Percentiles rank a stretch among this genome's conserved stretches.
phyloP scores from a whole-genome alignment of 2,329 filamentous ascomycete species.

The Fusarium armeniacum region DNA sequence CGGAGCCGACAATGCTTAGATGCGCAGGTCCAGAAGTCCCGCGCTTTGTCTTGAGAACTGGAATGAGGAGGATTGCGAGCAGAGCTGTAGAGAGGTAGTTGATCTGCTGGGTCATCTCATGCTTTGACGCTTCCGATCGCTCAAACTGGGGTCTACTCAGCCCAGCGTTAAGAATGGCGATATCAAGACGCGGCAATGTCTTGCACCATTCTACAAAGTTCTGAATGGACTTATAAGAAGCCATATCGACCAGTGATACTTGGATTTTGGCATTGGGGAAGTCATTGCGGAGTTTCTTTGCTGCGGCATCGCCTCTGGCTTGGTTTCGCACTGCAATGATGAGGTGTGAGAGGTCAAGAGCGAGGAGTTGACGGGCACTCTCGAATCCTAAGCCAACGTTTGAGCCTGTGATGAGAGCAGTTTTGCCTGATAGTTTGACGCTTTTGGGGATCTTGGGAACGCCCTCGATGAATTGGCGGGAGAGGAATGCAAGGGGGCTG shows the following conservation, averaged over 20 bases:
- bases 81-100: slow-evolving; percentile 57
- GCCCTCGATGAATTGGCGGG: slow-evolving; percentile 45
- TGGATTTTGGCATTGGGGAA: slow-evolving; percentile 58
- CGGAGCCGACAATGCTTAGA: slow-evolving; percentile 53
- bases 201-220: slow-evolving; percentile 57
- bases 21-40: slow-evolving; percentile 34
- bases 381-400: slow-evolving; percentile 66
- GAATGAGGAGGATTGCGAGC: slow-evolving; percentile 53
- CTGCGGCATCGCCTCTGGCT: slow-evolving; percentile 60
- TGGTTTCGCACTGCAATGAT: slow-evolving; percentile 63
- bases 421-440: slow-evolving; percentile 54
- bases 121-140: slow-evolving; percentile 52
- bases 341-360: slow-evolving; percentile 57
- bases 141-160: slow-evolving; percentile 48
- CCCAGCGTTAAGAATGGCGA: slow-evolving; percentile 63
- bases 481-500: slow-evolving; percentile 44
- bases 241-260: slow-evolving; percentile 65
- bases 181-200: slow-evolving; percentile 57
- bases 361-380: slow-evolving; percentile 59
- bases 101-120: slow-evolving; percentile 59
- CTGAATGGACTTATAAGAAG: slow-evolving; percentile 60
- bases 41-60: slow-evolving; percentile 51
- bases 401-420: slow-evolving; percentile 64
- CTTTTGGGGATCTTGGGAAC: slow-evolving; percentile 45
- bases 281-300: slow-evolving; percentile 32